Evolutionary conservation across 108 stramenopile species (phyloP).

Genomic region (Aurantiochytrium sp.): DNA sequence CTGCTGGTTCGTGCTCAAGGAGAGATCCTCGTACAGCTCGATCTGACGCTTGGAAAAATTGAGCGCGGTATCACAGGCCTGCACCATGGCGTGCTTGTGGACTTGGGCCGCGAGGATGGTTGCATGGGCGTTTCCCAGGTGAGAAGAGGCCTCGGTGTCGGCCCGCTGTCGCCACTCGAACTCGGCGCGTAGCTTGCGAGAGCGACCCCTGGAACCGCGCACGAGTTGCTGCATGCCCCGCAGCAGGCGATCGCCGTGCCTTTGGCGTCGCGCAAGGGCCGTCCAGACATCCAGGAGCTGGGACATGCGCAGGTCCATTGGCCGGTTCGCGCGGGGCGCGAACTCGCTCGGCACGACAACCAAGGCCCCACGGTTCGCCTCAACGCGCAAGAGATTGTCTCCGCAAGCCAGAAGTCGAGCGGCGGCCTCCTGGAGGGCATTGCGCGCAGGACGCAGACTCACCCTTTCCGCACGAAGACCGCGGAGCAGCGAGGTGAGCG

Average conservation of each 20-base stretch:
- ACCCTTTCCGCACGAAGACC: no score
- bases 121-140: background rate
- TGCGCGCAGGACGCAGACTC: no score
- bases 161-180: background rate
- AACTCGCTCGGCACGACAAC: background rate
- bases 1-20: background rate
- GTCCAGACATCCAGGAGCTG: background rate
- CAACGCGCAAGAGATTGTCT: background rate
- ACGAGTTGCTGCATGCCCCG: background rate
- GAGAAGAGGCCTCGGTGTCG: background rate
- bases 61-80: background rate
- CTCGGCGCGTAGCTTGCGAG: no score
- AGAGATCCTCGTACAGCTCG: constrained; percentile 21
- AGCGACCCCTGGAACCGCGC: no score
- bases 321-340: no score
- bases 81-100: constrained; percentile 12
- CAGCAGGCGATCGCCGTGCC: background rate
- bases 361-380: background rate
- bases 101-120: background rate
- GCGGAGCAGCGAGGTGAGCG: background rate
- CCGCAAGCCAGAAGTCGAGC: background rate
- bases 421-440: background rate
- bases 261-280: background rate
- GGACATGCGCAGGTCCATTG: no score
- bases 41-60: constrained; percentile 10